Evolutionary conservation across 2,329 filamentous ascomycete genomes (phyloP).

Genomic region (Botrytis fragariae): DNA sequence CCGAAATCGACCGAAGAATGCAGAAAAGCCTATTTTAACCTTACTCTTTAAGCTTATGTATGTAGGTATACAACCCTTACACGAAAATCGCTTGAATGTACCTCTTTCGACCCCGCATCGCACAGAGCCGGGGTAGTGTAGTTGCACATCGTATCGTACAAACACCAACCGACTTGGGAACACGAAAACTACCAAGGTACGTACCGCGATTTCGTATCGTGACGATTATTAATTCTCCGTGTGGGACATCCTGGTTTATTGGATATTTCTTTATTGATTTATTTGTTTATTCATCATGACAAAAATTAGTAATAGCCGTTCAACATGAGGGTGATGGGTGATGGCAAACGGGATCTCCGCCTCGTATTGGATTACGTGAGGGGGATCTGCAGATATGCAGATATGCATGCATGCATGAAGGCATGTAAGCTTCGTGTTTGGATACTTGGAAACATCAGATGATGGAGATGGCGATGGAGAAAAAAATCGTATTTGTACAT

Average conservation of each 20-base stretch:
- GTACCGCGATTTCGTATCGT: background rate
- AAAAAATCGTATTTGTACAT: background rate
- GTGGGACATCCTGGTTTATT: background rate
- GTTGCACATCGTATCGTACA: background rate
- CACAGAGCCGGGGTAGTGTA: background rate
- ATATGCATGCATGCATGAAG: background rate
- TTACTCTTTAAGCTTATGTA: background rate
- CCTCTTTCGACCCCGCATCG: background rate
- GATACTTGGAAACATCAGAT: background rate
- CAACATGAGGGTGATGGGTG: background rate
- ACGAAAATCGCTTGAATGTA: background rate
- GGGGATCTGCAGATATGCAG: background rate
- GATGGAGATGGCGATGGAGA: background rate
- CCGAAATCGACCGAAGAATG: background rate
- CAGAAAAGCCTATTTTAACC: background rate
- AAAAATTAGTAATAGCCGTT: background rate
- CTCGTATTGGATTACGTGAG: slow-evolving; percentile 19
- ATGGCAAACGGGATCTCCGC: background rate
- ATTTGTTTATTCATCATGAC: background rate
- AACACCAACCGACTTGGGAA: background rate
- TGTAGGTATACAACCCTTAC: background rate
- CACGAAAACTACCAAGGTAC: no score
- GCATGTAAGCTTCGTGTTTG: slow-evolving; percentile 15
- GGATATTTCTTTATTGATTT: background rate
- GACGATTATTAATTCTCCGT: background rate